Percentiles rank a stretch among this genome's conserved stretches.
These are phyloP conservation scores for Bruguiera hainesii DNA, from an alignment of 441 rosid genomes.

Conservation along the genomic window DNA sequence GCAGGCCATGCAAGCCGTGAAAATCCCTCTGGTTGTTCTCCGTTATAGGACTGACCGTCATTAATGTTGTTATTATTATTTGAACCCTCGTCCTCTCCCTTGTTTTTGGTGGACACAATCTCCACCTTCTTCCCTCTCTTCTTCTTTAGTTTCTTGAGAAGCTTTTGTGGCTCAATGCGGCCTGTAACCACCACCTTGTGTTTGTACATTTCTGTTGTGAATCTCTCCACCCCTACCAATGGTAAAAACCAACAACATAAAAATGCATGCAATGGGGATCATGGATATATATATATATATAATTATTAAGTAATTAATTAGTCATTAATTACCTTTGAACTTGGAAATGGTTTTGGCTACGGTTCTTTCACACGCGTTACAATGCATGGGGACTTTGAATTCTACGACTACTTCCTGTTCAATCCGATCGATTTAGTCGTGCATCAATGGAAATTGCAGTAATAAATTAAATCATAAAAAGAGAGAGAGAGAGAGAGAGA, in stretches of 20 bases:
- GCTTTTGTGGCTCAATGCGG: slow-evolving; percentile 46
- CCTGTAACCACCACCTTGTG: slow-evolving; percentile 58
- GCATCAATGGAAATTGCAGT: no score
- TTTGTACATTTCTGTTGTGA: slow-evolving; percentile 56
- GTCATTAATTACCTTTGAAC: slow-evolving; percentile 38
- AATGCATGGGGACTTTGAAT: slow-evolving; percentile 56
- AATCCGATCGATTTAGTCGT: neutral
- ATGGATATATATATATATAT: neutral
- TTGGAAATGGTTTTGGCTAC: slow-evolving; percentile 56
- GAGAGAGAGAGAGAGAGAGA: no score
- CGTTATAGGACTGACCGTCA: neutral
- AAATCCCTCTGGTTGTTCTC: neutral
- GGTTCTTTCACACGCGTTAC: slow-evolving; percentile 72
- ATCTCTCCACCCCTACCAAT: slow-evolving; percentile 58
- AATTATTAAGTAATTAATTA: neutral
- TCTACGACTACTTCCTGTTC: slow-evolving; percentile 40
- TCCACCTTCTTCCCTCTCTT: slow-evolving; percentile 62
- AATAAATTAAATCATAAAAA: neutral
- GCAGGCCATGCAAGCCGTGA: slow-evolving; percentile 1
- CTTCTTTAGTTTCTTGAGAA: slow-evolving; percentile 63
- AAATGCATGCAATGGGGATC: neutral
- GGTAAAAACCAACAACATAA: neutral
- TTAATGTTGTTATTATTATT: neutral
- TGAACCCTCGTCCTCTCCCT: slow-evolving; percentile 15
- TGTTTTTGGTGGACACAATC: slow-evolving; percentile 28